These are phyloP conservation scores for Rhododendron simsii DNA, from an alignment of 148 eudicot species.

Conservation along the genomic window DNA sequence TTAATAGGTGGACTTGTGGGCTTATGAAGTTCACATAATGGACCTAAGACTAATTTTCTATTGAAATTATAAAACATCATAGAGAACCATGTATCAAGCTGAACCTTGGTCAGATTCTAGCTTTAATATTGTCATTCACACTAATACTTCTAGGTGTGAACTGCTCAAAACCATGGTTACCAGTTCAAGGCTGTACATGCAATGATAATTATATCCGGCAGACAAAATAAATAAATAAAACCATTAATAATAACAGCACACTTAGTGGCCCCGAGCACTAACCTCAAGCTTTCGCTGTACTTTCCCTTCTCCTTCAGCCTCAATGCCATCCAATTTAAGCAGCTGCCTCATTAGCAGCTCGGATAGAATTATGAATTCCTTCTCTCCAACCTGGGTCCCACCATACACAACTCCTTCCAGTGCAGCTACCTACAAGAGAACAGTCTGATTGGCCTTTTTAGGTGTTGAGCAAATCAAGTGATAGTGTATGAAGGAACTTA, in stretches of 20 bases:
- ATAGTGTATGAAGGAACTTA: conserved; percentile 3
- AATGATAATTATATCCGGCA: neutral
- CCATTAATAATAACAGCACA: neutral
- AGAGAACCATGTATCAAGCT: neutral
- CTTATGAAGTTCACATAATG: no score
- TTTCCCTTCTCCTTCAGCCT: conserved; percentile 83
- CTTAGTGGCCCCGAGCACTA: conserved; percentile 9
- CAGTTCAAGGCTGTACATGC: neutral
- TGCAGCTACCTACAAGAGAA: conserved; percentile 47
- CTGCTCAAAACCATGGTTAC: neutral
- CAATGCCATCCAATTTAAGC: conserved; percentile 74
- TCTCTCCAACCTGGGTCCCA: conserved; percentile 63
- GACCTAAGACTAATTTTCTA: no score
- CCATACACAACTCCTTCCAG: conserved; percentile 46
- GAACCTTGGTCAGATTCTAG: neutral
- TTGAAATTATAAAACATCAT: neutral
- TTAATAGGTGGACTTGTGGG: no score
- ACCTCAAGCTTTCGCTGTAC: conserved; percentile 72
- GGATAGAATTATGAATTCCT: conserved; percentile 46
- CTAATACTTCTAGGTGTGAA: neutral
- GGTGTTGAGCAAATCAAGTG: neutral
- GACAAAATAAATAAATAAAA: neutral
- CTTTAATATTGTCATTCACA: neutral
- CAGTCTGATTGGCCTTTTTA: neutral
- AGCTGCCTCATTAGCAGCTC: conserved; percentile 88